These are phyloP conservation scores for Neurospora pannonica DNA, from an alignment of 495 filamentous ascomycete species.

Conservation along the genomic window DNA sequence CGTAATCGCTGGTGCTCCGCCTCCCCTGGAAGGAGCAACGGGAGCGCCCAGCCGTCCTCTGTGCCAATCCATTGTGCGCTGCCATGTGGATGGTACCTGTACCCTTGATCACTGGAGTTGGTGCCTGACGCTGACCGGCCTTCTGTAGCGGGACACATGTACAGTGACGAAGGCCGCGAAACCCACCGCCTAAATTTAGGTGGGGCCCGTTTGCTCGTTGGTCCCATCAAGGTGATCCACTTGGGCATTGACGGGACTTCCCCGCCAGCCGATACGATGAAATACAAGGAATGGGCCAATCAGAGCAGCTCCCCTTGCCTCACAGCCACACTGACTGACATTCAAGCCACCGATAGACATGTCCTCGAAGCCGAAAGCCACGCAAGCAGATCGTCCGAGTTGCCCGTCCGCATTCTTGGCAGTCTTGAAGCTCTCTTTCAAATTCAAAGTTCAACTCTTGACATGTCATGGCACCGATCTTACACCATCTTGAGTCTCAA, in stretches of 20 bases:
- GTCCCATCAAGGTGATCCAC: background rate
- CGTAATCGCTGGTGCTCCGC: background rate
- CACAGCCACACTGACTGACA: background rate
- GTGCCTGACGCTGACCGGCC: background rate
- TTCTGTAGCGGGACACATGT: background rate
- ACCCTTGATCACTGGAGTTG: background rate
- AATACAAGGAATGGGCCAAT: background rate
- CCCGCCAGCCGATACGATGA: background rate
- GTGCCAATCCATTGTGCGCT: background rate
- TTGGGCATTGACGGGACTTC: background rate
- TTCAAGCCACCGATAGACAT: background rate
- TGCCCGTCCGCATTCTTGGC: background rate
- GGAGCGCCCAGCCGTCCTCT: background rate
- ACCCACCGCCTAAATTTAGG: background rate
- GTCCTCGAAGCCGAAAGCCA: background rate
- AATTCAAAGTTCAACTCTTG: background rate
- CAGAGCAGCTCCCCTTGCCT: background rate
- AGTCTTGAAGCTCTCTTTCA: background rate
- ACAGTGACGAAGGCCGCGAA: background rate
- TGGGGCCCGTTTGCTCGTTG: background rate
- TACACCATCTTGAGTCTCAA: background rate
- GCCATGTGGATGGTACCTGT: too few species aligned
- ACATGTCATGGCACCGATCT: background rate
- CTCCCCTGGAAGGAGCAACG: background rate
- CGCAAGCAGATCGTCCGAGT: background rate